These are phyloP conservation scores for Colletotrichum sp. DNA, from an alignment of 2,329 filamentous ascomycete species.

Conservation along the genomic window DNA sequence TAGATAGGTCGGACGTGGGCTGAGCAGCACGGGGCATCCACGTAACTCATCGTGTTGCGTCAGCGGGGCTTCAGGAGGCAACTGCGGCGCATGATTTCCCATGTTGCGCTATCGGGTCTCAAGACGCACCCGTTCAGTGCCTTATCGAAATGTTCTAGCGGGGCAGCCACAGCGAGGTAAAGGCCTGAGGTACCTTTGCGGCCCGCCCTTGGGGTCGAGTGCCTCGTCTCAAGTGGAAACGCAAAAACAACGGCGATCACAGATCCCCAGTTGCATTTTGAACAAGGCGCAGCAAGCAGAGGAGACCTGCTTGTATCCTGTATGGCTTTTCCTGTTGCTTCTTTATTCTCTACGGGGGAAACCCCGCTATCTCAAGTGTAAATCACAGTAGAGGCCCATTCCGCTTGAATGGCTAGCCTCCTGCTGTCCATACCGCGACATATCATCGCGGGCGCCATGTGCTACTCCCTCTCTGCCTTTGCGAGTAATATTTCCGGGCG, in stretches of 20 bases:
- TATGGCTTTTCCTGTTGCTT: background rate
- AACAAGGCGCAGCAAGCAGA: background rate
- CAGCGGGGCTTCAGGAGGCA: conserved; percentile 6
- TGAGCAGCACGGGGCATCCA: background rate
- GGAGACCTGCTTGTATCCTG: background rate
- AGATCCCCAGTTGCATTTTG: background rate
- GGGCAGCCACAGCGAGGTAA: background rate
- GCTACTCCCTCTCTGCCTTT: background rate
- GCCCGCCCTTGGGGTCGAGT: background rate
- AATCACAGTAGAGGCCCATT: background rate
- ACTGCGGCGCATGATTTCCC: background rate
- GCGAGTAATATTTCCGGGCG: background rate
- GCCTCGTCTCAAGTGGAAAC: background rate
- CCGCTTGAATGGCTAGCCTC: background rate
- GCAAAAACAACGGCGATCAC: background rate
- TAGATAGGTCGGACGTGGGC: background rate
- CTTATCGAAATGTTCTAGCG: background rate
- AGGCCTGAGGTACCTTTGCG: background rate
- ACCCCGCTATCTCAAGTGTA: background rate
- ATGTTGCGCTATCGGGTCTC: background rate
- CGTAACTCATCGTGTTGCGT: background rate
- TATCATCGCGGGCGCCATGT: background rate
- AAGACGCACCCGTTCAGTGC: background rate
- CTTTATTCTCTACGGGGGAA: background rate
- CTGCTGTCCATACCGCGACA: background rate